Evolutionary conservation across 345 rosid species (phyloP), one percentile per base, ranked within the genome.

Genomic region (Kandelia obovata): DNA sequence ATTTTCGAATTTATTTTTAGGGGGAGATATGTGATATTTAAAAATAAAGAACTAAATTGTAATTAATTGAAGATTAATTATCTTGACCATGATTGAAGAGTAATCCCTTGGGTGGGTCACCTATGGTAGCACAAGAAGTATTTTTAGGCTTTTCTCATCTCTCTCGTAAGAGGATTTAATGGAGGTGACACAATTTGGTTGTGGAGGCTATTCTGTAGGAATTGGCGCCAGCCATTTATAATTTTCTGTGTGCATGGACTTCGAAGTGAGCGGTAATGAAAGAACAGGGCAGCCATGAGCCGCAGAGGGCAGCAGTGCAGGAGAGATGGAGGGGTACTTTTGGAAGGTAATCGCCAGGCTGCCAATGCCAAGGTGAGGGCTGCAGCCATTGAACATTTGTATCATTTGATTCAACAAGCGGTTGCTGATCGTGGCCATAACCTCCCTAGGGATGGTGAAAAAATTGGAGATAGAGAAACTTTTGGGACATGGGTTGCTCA

Each of bases 321-420:
- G 84, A 82, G 58, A 80, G 94, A 28, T 28, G 3, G 30, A 72
- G 89, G 81, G 27, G 66, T 59, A 63, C 65, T 82, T 51, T 65
- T 25, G 25, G 32, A 67, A 35, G 32, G 37, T 13, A 66, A 72
- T 64, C 49, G 26, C 27, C 69, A 19, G n/a, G 28, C 23, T 17
- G 63, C 60, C 55, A 58, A 11, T 19, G 11, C 49, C 21, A 75
- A 61, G 46, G 66, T 73, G 25, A 81, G 71, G 53, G 88, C 87
- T 55, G 81, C 80, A 72, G 95, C 95, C 73, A 83, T 89, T 11
- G 83, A 78, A 65, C 95, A 89, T 73, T 72, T 89, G 9, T 81
- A 87, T 72, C 86, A 77, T 78, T 63, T 89, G 81, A 89, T 87
- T 64, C 81, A 78, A 62, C 84, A 83, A 58, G 66, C 82, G 8